These are phyloP conservation scores for Arabis hirsuta DNA, from an alignment of 345 rosid genomes.

Conservation along the genomic window DNA sequence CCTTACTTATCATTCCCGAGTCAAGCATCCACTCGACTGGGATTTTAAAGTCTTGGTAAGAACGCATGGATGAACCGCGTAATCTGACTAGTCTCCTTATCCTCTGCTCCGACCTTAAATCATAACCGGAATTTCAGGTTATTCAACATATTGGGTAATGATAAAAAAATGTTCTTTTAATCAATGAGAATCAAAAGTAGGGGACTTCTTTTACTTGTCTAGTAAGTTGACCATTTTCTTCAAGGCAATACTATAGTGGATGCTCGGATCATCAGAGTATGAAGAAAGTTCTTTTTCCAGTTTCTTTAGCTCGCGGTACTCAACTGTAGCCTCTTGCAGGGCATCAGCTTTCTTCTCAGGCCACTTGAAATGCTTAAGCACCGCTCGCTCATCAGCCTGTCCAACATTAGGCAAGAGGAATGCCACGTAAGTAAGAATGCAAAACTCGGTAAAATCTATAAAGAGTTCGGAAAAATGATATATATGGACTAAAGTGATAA, in stretches of 20 bases:
- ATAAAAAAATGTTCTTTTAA: neutral
- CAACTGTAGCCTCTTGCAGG: conserved; percentile 84
- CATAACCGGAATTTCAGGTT: neutral
- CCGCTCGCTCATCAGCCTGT: conserved; percentile 92
- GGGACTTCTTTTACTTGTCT: conserved; percentile 61
- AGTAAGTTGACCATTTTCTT: conserved; percentile 78
- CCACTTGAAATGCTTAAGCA: conserved; percentile 93
- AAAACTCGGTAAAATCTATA: neutral
- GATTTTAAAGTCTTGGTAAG: conserved; percentile 69
- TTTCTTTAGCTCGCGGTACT: conserved; percentile 72
- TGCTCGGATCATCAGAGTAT: conserved; percentile 52
- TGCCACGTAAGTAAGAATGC: neutral
- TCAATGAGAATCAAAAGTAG: neutral
- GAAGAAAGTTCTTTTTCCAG: conserved; percentile 71
- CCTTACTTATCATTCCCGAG: conserved; percentile 70
- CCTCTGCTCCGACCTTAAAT: conserved; percentile 71
- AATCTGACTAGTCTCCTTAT: conserved; percentile 62
- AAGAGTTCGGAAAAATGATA: neutral
- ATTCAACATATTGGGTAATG: conserved; percentile 29
- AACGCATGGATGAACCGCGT: conserved; percentile 57
- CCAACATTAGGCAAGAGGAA: conserved; percentile 9
- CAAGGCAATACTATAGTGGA: conserved; percentile 68
- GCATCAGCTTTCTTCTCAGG: conserved; percentile 95
- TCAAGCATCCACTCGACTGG: conserved; percentile 94
- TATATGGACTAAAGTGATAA: conserved; percentile 17